Conservation (phyloP, 805 yeast species). For the Saccharomycopsis vini region DNA sequence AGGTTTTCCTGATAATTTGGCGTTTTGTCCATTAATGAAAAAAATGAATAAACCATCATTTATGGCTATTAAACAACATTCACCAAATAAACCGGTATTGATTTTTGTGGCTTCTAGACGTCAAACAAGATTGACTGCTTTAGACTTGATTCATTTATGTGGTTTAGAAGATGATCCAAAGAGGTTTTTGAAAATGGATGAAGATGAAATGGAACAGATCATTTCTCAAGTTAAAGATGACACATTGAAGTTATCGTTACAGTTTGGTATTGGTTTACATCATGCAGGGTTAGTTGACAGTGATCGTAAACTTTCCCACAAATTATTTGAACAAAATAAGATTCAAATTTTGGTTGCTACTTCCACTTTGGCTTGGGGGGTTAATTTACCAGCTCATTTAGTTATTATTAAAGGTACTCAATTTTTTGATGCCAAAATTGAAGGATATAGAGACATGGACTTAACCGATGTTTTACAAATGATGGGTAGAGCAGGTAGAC, state of each 20-base stretch:
- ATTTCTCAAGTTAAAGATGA: constrained; percentile 66
- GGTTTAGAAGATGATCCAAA: constrained; percentile 74
- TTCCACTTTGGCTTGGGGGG: constrained; percentile 99
- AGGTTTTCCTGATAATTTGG: constrained; percentile 74
- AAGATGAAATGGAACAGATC: constrained; percentile 45
- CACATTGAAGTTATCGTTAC: constrained; percentile 64
- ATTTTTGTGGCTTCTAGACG: constrained; percentile 81
- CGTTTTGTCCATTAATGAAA: constrained; percentile 78
- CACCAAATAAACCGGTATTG: constrained; percentile 75
- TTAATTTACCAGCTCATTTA: constrained; percentile 94
- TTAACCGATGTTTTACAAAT: constrained; percentile 96
- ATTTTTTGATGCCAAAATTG: constrained; percentile 87
- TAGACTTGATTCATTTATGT: constrained; percentile 68
- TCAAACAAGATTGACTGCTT: constrained; percentile 73
- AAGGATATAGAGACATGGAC: constrained; percentile 90
- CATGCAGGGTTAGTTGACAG: constrained; percentile 95
- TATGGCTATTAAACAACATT: constrained; percentile 85
- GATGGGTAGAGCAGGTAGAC: constrained; percentile 99
- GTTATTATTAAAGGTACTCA: constrained; percentile 98
- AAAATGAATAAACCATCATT: constrained; percentile 86
- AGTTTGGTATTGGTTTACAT: constrained; percentile 82
- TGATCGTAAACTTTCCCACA: constrained; percentile 84
- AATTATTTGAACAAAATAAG: constrained; percentile 75
- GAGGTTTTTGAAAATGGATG: constrained; percentile 58
- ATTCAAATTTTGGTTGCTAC: constrained; percentile 92